Evolutionary conservation across 148 eudicot genomes (phyloP).

Genomic region (Rhododendron mucronatum): DNA sequence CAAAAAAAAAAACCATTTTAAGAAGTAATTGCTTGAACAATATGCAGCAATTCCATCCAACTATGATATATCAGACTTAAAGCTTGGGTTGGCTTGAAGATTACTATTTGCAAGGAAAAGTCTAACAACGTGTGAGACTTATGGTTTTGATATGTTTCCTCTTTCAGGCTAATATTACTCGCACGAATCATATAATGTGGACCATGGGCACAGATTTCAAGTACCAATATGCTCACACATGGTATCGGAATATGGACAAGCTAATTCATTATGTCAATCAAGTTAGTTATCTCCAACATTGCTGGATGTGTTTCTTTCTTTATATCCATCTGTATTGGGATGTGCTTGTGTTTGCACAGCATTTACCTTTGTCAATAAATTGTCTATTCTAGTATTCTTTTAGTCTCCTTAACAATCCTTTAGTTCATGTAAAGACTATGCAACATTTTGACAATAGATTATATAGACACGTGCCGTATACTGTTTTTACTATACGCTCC

Average conservation of each 20-base stretch:
- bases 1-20: neutral
- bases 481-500: neutral
- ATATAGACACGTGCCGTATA: neutral
- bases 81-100: neutral
- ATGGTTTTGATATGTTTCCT: slow-evolving; percentile 7
- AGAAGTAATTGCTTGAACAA: neutral
- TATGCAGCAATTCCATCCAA: neutral
- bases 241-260: slow-evolving; percentile 97
- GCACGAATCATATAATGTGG: slow-evolving; percentile 94
- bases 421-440: neutral
- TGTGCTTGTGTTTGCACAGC: neutral
- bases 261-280: slow-evolving; percentile 91
- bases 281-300: slow-evolving; percentile 26
- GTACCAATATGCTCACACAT: slow-evolving; percentile 89
- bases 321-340: neutral
- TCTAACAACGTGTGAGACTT: neutral
- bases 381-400: neutral
- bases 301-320: neutral
- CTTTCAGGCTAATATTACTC: slow-evolving; percentile 87
- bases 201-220: slow-evolving; percentile 99
- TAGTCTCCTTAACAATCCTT: neutral
- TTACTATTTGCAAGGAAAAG: neutral
- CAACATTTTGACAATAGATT: neutral
- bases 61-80: neutral
- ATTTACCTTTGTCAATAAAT: neutral